Percentiles rank a stretch among this genome's conserved stretches.
phyloP scores from a whole-genome alignment of 495 filamentous ascomycete species.

The Tuber aestivum region DNA sequence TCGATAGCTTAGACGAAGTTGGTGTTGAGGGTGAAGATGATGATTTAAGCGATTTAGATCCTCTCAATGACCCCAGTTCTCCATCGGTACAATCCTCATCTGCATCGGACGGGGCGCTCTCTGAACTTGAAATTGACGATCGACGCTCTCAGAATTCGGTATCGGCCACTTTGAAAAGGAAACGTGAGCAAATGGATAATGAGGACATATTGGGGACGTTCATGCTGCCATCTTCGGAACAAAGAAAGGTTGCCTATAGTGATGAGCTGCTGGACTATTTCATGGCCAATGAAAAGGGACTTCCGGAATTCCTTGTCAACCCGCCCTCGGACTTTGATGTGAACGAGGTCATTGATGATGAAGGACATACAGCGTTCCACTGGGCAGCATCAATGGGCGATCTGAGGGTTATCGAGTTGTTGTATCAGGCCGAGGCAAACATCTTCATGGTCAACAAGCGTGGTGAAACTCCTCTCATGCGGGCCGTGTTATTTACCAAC shows the following conservation, averaged over 20 bases:
- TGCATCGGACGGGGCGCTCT: conserved; percentile 45
- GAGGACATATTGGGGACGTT: conserved; percentile 78
- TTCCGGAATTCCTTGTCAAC: conserved; percentile 60
- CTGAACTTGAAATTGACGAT: conserved; percentile 46
- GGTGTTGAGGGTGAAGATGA: conserved; percentile 36
- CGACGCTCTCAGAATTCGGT: conserved; percentile 48
- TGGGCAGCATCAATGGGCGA: conserved; percentile 99
- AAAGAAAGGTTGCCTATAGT: conserved; percentile 74
- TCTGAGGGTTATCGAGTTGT: conserved; percentile 75
- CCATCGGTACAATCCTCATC: conserved; percentile 39
- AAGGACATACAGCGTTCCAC: conserved; percentile 82
- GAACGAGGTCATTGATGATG: conserved; percentile 80
- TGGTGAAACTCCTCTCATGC: conserved; percentile 90
- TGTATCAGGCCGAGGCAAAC: conserved; percentile 69
- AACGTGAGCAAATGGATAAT: conserved; percentile 56
- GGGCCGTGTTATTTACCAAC: conserved; percentile 92
- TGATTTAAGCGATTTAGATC: conserved; percentile 47
- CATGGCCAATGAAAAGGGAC: conserved; percentile 65
- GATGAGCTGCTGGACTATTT: conserved; percentile 95
- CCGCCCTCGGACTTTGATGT: conserved; percentile 79
- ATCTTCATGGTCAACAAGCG: conserved; percentile 62
- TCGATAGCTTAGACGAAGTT: conserved; percentile 39
- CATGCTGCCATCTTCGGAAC: conserved; percentile 58
- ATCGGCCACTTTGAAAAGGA: conserved; percentile 50
- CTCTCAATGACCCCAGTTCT: conserved; percentile 38